A percentile compares a stretch with the other conserved stretches of the same genome.
Evolutionary conservation across 2,329 filamentous ascomycete genomes (phyloP).

Genomic region (Curvularia sp.): DNA sequence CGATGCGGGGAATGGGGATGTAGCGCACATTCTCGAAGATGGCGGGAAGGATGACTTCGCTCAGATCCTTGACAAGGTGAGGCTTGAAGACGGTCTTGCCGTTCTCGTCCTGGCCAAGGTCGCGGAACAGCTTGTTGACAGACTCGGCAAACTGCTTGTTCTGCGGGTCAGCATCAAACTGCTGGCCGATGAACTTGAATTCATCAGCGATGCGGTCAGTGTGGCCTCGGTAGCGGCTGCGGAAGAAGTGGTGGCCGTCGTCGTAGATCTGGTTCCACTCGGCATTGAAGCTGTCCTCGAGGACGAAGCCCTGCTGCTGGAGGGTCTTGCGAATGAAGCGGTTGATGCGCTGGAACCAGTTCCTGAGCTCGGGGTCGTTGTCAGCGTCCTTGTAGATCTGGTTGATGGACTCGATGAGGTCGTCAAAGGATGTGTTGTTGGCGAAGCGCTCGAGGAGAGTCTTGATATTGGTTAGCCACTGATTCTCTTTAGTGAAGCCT

Average conservation of each 20-base stretch:
- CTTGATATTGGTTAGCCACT: constrained; percentile 64
- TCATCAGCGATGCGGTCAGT: constrained; percentile 88
- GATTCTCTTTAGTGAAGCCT: constrained; percentile 50
- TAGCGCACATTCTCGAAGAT: constrained; percentile 87
- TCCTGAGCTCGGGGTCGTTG: constrained; percentile 80
- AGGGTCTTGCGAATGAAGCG: constrained; percentile 81
- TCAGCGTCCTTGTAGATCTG: constrained; percentile 88
- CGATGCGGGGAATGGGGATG: constrained; percentile 90
- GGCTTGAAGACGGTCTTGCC: constrained; percentile 92
- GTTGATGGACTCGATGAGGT: constrained; percentile 84
- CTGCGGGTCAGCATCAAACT: constrained; percentile 87
- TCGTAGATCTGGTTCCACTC: constrained; percentile 89
- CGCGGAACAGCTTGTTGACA: constrained; percentile 82
- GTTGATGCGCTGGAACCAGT: constrained; percentile 86
- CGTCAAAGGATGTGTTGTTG: constrained; percentile 88
- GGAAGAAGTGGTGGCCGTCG: constrained; percentile 82
- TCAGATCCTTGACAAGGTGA: constrained; percentile 87
- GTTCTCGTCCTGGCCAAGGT: constrained; percentile 85
- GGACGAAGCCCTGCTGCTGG: constrained; percentile 87
- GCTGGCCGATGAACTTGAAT: constrained; percentile 83
- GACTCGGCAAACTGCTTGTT: constrained; percentile 82
- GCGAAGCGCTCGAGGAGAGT: constrained; percentile 93
- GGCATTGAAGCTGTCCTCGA: constrained; percentile 77
- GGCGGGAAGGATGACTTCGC: constrained; percentile 82
- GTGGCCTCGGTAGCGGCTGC: constrained; percentile 84